phyloP scores from a whole-genome alignment of 1,284 basidiomycete genomes.

The Cutaneotrichosporon sp. region DNA sequence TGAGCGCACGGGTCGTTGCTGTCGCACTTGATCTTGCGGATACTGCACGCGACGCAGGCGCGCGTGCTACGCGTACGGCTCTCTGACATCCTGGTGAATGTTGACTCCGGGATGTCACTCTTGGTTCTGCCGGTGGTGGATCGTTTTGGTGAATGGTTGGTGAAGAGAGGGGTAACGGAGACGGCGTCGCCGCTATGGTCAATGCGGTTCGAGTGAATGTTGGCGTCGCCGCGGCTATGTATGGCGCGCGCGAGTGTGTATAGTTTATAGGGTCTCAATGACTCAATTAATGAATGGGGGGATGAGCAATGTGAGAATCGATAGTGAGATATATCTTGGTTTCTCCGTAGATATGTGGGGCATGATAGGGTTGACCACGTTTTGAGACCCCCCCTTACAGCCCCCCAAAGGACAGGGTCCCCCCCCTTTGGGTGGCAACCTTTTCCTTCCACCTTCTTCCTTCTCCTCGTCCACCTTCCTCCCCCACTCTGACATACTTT shows the following conservation, averaged over 20 bases:
- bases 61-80: conserved; percentile 18
- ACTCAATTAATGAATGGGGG: not conserved
- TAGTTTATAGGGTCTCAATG: not conserved
- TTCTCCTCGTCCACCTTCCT: no score
- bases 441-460: no score
- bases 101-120: not conserved
- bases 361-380: not conserved
- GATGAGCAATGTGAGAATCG: not conserved
- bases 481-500: no score
- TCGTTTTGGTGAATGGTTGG: not conserved
- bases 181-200: not conserved
- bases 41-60: conserved; percentile 24
- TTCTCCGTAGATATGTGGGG: conserved; percentile 1
- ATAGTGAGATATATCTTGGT: not conserved
- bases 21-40: conserved; percentile 28
- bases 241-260: not conserved
- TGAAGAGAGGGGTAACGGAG: not conserved
- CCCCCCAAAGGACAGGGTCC: no score
- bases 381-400: not conserved
- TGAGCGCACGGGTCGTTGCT: conserved; percentile 23
- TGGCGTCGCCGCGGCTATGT: not conserved
- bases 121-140: conserved; percentile 1
- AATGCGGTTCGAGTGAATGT: not conserved
- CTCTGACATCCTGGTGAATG: not conserved
- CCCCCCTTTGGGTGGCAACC: no score